These are phyloP conservation scores for Sclerotinia trifoliorum DNA, from an alignment of 2,329 filamentous ascomycete genomes.

Conservation along the genomic window DNA sequence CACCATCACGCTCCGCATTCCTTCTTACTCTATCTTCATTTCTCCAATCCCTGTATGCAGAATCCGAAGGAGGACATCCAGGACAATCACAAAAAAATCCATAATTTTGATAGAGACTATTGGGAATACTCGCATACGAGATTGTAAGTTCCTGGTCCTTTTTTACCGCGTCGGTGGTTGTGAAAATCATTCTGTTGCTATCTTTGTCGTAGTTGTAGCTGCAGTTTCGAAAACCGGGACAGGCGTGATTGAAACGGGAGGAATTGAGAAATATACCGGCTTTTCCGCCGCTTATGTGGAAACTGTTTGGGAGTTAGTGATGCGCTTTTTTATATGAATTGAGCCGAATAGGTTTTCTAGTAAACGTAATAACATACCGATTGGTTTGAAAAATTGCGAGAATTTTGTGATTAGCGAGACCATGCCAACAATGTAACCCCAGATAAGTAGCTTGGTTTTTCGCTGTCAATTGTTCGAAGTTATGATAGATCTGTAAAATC, in stretches of 20 bases:
- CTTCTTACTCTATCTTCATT: background rate
- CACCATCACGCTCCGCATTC: background rate
- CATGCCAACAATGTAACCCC: conserved; percentile 28
- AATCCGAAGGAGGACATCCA: conserved; percentile 41
- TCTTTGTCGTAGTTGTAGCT: conserved; percentile 41
- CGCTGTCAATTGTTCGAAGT: conserved; percentile 28
- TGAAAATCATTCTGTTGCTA: conserved; percentile 44
- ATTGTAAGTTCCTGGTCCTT: conserved; percentile 53
- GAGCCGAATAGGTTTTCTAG: background rate
- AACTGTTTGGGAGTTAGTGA: background rate
- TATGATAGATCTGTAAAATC: conserved; percentile 25
- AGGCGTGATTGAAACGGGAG: conserved; percentile 60
- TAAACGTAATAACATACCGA: conserved; percentile 29
- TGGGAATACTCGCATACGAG: conserved; percentile 47
- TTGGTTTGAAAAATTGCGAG: conserved; percentile 38
- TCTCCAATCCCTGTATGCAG: conserved; percentile 16
- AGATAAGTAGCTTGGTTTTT: conserved; percentile 31
- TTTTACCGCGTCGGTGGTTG: conserved; percentile 42
- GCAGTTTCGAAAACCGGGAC: conserved; percentile 47
- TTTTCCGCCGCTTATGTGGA: background rate
- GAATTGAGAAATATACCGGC: conserved; percentile 46
- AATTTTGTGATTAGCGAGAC: conserved; percentile 23
- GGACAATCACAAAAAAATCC: conserved; percentile 56
- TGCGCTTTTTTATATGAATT: background rate
- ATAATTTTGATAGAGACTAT: conserved; percentile 46